Conservation (phyloP, 179 eudicot species). For the Silene coronaria region DNA sequence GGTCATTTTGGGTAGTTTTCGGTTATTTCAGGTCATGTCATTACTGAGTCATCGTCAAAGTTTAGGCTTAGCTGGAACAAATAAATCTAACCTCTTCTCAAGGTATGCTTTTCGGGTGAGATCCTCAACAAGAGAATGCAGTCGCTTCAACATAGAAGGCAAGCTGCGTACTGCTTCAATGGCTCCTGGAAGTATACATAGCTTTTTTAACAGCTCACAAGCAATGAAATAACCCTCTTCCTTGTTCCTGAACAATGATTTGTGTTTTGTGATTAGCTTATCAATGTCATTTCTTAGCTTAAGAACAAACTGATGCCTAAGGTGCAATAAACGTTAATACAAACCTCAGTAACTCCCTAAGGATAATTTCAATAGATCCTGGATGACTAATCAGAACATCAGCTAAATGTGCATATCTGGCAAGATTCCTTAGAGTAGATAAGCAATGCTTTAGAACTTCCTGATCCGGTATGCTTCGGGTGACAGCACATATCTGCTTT, state of each 20-base stretch:
- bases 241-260: conserved; percentile 62
- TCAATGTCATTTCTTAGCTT: conserved; percentile 2
- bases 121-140: conserved; percentile 65
- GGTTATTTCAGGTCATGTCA: background rate
- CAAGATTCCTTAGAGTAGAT: conserved; percentile 79
- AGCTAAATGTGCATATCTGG: conserved; percentile 60
- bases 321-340: conserved; percentile 15
- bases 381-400: conserved; percentile 44
- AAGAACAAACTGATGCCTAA: background rate
- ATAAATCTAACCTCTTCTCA: conserved; percentile 61
- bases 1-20: background rate
- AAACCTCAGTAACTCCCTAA: conserved; percentile 65
- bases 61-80: background rate
- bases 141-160: conserved; percentile 58
- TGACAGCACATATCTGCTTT: conserved; percentile 66
- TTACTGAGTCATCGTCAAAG: background rate
- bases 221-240: conserved; percentile 87
- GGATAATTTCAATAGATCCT: conserved; percentile 53
- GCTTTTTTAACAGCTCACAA: conserved; percentile 59
- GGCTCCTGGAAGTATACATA: conserved; percentile 48
- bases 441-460: conserved; percentile 74
- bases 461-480: conserved; percentile 93
- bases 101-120: conserved; percentile 51
- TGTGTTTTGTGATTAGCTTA: background rate
- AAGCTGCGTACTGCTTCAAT: conserved; percentile 36